Percentiles rank a stretch among this genome's conserved stretches.
phyloP scores from a whole-genome alignment of 148 eudicot species.

The Chenopodium suecicum region DNA sequence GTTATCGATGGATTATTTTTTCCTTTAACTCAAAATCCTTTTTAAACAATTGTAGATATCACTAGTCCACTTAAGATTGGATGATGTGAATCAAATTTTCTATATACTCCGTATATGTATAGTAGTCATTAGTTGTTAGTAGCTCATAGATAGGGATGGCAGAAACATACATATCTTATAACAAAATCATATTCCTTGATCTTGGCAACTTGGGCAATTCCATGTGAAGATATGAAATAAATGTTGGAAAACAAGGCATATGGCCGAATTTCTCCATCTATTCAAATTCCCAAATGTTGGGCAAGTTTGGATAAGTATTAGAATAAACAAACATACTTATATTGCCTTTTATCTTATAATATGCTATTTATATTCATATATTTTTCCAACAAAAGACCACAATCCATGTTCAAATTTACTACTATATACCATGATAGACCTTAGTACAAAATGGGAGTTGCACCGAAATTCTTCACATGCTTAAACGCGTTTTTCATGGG shows the following conservation, averaged over 20 bases:
- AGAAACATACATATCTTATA: neutral
- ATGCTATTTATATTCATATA: neutral
- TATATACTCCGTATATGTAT: too few relatives aligned
- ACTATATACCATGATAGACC: neutral
- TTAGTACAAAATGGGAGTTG: neutral
- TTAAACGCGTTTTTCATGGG: constrained; percentile 22
- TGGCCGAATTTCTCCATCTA: neutral
- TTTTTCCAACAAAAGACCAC: constrained; percentile 3
- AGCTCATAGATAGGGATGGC: neutral
- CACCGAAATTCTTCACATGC: constrained; percentile 27
- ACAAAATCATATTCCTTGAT: neutral
- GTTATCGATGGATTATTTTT: too few relatives aligned
- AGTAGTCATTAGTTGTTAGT: neutral
- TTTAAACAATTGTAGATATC: too few relatives aligned
- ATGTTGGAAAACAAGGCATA: constrained; percentile 3
- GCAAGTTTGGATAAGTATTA: constrained; percentile 17
- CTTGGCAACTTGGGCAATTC: neutral
- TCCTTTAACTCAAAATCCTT: too few relatives aligned
- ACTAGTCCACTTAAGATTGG: too few relatives aligned
- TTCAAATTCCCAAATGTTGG: constrained; percentile 3
- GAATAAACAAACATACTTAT: neutral
- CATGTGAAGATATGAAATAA: constrained; percentile 23
- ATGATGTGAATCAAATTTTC: too few relatives aligned
- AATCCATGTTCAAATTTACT: neutral
- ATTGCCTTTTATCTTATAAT: neutral